Evolutionary conservation across 306 rosid species (phyloP).

Genomic region (Herpetospermum pedunculosum): DNA sequence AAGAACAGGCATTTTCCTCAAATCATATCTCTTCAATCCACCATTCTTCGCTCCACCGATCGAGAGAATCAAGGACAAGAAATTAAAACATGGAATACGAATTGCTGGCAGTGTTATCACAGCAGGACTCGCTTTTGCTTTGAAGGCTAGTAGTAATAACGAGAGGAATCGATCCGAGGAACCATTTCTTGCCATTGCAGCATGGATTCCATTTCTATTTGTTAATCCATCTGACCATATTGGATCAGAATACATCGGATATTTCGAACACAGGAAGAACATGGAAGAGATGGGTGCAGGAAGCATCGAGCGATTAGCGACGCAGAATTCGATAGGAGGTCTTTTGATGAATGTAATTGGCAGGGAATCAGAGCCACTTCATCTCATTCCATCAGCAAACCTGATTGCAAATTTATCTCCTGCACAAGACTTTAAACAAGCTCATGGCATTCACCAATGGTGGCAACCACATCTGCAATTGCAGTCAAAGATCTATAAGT

Average conservation of each 20-base stretch:
- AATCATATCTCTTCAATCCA: conserved; percentile 80
- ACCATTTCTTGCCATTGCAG: conserved; percentile 45
- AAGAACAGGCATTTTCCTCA: conserved; percentile 34
- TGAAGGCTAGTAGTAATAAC: conserved; percentile 44
- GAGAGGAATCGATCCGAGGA: conserved; percentile 29
- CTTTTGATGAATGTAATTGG: conserved; percentile 55
- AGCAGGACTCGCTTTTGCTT: conserved; percentile 62
- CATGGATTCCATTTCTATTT: conserved; percentile 68
- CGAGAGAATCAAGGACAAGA: conserved; percentile 61
- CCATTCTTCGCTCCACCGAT: conserved; percentile 74
- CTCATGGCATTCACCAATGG: conserved; percentile 98
- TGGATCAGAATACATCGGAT: conserved; percentile 71
- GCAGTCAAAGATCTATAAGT: conserved; percentile 34
- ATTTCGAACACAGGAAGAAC: conserved; percentile 70
- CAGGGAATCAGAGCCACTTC: conserved; percentile 59
- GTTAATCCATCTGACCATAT: conserved; percentile 71
- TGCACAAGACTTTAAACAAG: conserved; percentile 41
- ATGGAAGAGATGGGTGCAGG: conserved; percentile 88
- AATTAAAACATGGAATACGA: conserved; percentile 56
- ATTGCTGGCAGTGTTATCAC: conserved; percentile 65
- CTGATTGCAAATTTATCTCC: conserved; percentile 35
- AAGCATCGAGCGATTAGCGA: conserved; percentile 62
- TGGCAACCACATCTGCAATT: conserved; percentile 49
- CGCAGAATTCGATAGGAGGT: conserved; percentile 61
- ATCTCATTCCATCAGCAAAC: conserved; percentile 82